Percentiles rank a stretch among this genome's conserved stretches.
These are phyloP conservation scores for Globisporangium acanthophoron DNA, from an alignment of 352 stramenopile genomes.

Conservation along the genomic window DNA sequence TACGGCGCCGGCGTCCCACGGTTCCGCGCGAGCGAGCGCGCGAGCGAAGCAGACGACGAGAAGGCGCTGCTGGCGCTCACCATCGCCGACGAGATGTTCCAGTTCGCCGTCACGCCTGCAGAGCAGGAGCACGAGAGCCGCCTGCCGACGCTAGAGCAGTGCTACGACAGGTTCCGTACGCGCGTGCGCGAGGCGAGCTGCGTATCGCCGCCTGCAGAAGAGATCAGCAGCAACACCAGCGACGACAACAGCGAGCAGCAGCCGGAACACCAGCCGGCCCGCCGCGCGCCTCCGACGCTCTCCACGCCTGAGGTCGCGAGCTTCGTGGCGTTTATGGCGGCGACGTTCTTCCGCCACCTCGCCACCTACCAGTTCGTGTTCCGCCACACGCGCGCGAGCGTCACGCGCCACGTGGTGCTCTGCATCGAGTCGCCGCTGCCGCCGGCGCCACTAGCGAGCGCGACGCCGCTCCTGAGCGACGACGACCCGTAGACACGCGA, in stretches of 20 bases:
- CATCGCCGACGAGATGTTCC: conserved; percentile 49
- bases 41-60: conserved; percentile 15
- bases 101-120: conserved; percentile 31
- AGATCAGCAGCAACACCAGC: background rate
- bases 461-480: conserved; percentile 6
- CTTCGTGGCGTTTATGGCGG: conserved; percentile 64
- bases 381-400: conserved; percentile 16
- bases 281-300: conserved; percentile 13
- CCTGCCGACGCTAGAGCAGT: conserved; percentile 24
- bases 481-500: background rate
- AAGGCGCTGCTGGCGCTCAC: conserved; percentile 40
- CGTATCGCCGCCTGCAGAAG: conserved; percentile 6
- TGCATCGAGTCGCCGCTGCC: conserved; percentile 45
- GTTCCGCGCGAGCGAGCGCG: background rate
- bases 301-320: conserved; percentile 34
- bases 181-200: conserved; percentile 18
- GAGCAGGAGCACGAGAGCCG: background rate
- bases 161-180: conserved; percentile 35
- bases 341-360: conserved; percentile 68
- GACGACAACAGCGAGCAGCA: background rate
- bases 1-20: background rate
- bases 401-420: conserved; percentile 27
- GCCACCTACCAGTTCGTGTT: conserved; percentile 60
- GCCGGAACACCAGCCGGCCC: background rate
- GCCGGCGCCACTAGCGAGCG: conserved; percentile 25